Evolutionary conservation across 2,329 filamentous ascomycete genomes (phyloP), one percentile per base, ranked within the genome.

Genomic region (Trichoderma asperellum): DNA sequence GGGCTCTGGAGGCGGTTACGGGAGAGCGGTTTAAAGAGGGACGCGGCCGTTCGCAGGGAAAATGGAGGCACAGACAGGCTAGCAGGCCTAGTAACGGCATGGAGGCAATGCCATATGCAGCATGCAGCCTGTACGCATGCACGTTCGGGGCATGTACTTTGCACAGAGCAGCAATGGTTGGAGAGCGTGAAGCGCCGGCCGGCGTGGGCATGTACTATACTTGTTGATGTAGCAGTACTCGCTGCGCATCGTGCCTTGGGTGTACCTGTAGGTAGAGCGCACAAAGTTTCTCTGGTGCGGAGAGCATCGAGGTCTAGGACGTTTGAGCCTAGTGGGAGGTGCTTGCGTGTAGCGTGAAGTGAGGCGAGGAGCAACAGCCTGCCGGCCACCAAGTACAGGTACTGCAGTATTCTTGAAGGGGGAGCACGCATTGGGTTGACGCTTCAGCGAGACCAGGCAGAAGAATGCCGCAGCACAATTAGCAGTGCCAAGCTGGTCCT

Each of bases 1-100:
- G 47, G 61, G 47, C 27, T 64, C 61, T 49, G 61, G 47, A 64
- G 61, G 61, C 61, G 61, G 60, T 62, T 65, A 18, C 49, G 47
- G 47, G 47, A 49, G 47, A 49, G 47, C 47, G 47, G 47, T 49
- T 49, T 49, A 65, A 40, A 65, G 61, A 65, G 47, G n/a, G 47
- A 49, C 47, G 47, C 43, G 43, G 34, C 57, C 34, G 57, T 59
- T 59, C 35, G 57, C 57, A 59, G 57, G 56, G 37, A 29, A 24
- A 56, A 56, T n/a, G 29, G 29, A 56, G 29, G 47, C 47, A 49
- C n/a, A 49, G 21, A 14, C 18, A 21, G 21, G 47, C 47, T 49
- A 49, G 47, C 47, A 49, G 47, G 47, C 47, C 40, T 8, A 43
- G 40, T 18, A 43, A n/a, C 40, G 40, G 40, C 18, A 43, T 43